Evolutionary conservation across 345 rosid species (phyloP).

Genomic region (Brassica carinata): DNA sequence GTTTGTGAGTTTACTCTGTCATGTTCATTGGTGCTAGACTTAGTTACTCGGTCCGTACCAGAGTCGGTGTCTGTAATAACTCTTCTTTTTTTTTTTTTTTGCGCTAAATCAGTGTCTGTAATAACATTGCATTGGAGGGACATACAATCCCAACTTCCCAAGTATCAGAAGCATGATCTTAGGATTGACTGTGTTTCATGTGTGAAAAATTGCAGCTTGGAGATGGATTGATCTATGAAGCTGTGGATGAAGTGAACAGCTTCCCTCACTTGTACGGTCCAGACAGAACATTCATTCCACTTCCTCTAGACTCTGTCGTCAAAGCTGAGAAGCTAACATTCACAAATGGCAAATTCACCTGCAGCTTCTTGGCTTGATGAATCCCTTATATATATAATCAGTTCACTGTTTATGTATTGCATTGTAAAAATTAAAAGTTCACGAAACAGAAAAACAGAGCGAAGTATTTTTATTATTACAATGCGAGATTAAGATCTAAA

Average conservation of each 20-base stretch:
- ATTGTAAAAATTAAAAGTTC: neutral
- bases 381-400: neutral
- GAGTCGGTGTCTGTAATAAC: neutral
- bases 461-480: conserved; percentile 21
- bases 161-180: neutral
- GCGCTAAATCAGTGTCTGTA: neutral
- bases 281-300: conserved; percentile 61
- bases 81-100: too few relatives aligned
- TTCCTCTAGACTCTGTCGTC: conserved; percentile 62
- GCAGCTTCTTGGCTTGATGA: conserved; percentile 59
- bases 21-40: conserved; percentile 12
- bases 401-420: conserved; percentile 10
- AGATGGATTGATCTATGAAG: conserved; percentile 79
- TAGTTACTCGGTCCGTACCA: neutral
- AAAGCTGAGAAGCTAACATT: conserved; percentile 70
- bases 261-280: conserved; percentile 93
- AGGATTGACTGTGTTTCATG: neutral
- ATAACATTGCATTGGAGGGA: neutral
- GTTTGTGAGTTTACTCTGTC: neutral
- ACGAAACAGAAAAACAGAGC: neutral
- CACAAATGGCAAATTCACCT: conserved; percentile 61
- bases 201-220: conserved; percentile 63
- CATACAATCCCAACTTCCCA: neutral
- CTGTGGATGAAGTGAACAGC: conserved; percentile 67
- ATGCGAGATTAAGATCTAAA: conserved; percentile 43